A percentile compares a stretch with the other conserved stretches of the same genome.
Evolutionary conservation across 192 early-diverging fungal genomes (phyloP).

Genomic region (Coemansia sp.): DNA sequence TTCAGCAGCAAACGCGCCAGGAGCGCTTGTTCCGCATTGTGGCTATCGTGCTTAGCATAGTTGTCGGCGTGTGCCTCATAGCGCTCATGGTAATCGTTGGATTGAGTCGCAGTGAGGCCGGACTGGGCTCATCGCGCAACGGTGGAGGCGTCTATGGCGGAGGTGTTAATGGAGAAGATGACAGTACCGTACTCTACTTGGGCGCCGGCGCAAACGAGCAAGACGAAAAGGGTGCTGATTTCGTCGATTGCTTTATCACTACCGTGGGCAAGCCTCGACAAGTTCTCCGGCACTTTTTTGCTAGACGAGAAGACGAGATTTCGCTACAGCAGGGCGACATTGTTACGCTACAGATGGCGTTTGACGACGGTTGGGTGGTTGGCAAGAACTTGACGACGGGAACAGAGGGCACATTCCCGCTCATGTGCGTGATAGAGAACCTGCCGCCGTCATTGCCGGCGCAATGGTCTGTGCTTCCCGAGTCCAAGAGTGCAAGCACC

Average conservation of each 20-base stretch:
- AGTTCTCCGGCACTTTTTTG: conserved; percentile 64
- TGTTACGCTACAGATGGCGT: conserved; percentile 68
- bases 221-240: conserved; percentile 25
- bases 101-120: conserved; percentile 15
- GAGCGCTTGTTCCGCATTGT: conserved; percentile 43
- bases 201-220: neutral
- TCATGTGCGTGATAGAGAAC: conserved; percentile 68
- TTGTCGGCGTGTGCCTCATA: conserved; percentile 36
- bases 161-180: conserved; percentile 15
- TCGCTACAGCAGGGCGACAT: conserved; percentile 70
- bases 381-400: conserved; percentile 76
- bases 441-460: conserved; percentile 42
- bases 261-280: conserved; percentile 43
- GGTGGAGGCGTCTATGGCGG: neutral
- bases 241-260: conserved; percentile 50
- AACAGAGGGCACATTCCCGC: conserved; percentile 78
- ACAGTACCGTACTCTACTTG: conserved; percentile 24
- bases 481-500: conserved; percentile 30
- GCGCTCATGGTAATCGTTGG: conserved; percentile 22
- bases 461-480: conserved; percentile 53
- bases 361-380: conserved; percentile 91
- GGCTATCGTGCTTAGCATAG: conserved; percentile 44
- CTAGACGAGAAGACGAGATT: conserved; percentile 77
- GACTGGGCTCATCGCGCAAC: neutral
- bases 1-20: conserved; percentile 34